These are phyloP conservation scores for Globisporangium viniferum DNA, from an alignment of 352 stramenopile species.

Conservation along the genomic window DNA sequence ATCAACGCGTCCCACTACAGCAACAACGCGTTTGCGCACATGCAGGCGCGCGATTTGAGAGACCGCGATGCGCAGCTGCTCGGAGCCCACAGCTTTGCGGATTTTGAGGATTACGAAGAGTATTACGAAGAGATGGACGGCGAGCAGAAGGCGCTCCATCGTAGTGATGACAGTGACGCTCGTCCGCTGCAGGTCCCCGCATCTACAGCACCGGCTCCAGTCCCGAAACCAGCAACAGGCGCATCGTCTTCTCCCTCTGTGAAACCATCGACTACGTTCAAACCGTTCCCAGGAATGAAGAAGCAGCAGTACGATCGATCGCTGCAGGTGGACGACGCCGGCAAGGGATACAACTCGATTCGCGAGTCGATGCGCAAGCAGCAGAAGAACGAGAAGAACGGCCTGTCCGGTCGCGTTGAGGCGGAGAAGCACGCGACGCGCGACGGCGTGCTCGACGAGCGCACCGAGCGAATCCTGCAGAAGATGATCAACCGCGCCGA, in stretches of 20 bases:
- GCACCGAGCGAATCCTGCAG: slow-evolving; percentile 64
- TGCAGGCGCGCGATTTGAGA: slow-evolving; percentile 19
- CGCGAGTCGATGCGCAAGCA: slow-evolving; percentile 47
- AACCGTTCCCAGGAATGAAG: slow-evolving; percentile 21
- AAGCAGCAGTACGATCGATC: slow-evolving; percentile 35
- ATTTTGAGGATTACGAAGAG: slow-evolving; percentile 15
- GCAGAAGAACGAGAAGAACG: slow-evolving; percentile 60
- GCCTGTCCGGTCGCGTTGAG: slow-evolving; percentile 47
- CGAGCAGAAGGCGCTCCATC: background rate
- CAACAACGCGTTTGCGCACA: slow-evolving; percentile 33
- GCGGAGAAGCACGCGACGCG: slow-evolving; percentile 50
- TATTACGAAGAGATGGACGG: slow-evolving; percentile 10
- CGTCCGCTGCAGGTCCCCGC: slow-evolving; percentile 1
- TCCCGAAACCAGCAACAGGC: background rate
- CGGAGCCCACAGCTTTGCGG: slow-evolving; percentile 39
- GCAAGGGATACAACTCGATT: slow-evolving; percentile 54
- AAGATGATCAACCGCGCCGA: slow-evolving; percentile 73
- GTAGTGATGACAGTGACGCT: background rate
- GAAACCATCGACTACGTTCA: slow-evolving; percentile 17
- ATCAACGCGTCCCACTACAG: slow-evolving; percentile 33
- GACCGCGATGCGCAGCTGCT: slow-evolving; percentile 33
- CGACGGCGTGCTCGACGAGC: slow-evolving; percentile 75
- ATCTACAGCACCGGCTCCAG: background rate
- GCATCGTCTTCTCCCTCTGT: background rate
- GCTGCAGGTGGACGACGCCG: slow-evolving; percentile 22